A percentile compares a stretch with the other conserved stretches of the same genome.
These are phyloP conservation scores for Cetraspora pellucida DNA, from an alignment of 192 early-diverging fungal species.

Conservation along the genomic window DNA sequence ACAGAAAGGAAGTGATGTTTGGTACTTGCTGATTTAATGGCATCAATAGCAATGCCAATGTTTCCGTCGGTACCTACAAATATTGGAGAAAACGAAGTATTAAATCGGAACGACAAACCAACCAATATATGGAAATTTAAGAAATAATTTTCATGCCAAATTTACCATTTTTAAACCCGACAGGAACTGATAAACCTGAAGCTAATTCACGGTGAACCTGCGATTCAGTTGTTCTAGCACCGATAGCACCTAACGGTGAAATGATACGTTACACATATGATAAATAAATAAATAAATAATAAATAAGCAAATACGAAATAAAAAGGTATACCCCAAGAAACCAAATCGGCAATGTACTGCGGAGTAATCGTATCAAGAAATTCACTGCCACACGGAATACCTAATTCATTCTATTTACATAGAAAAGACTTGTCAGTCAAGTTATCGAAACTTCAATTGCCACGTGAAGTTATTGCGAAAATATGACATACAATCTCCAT, in stretches of 20 bases:
- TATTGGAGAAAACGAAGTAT: not conserved
- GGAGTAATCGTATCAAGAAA: constrained; percentile 83
- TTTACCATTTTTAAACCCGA: constrained; percentile 83
- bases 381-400: constrained; percentile 75
- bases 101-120: not conserved
- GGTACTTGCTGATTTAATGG: constrained; percentile 82
- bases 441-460: no score
- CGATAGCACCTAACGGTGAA: constrained; percentile 60
- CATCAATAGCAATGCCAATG: constrained; percentile 87
- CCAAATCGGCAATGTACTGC: constrained; percentile 78
- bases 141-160: constrained; percentile 9
- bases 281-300: not conserved
- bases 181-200: constrained; percentile 77
- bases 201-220: constrained; percentile 83
- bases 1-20: constrained; percentile 82
- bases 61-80: constrained; percentile 66
- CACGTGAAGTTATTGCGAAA: no score
- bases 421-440: no score
- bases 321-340: constrained; percentile 59
- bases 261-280: not conserved
- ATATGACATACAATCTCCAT: constrained; percentile 59
- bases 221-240: constrained; percentile 82
- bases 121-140: not conserved
- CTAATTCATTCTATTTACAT: constrained; percentile 59
- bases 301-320: not conserved